Base-by-base conservation (phyloP, 805 yeast species). In the Wickerhamiella allomyrinae region DNA sequence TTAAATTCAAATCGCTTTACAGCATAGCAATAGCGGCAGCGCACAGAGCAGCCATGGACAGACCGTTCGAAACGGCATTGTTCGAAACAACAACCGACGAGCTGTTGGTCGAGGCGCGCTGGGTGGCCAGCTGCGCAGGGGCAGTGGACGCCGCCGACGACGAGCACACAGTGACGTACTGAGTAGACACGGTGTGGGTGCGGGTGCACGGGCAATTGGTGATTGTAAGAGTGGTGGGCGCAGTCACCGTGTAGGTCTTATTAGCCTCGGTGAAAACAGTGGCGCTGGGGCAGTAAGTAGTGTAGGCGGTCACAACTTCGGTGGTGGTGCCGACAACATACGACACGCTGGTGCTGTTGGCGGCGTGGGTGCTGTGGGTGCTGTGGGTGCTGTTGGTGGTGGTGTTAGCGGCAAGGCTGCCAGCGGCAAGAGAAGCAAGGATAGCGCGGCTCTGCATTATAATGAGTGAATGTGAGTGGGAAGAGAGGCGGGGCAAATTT, bases 181-280 rank as follows among this genome's bases (percentile, higher is more conserved):
- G 31, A 7, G 37, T 34, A 14, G 37, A 20, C 17, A 34, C 20
- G 24, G 37, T 34, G 14, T 14, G 77, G 11, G 37, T 34, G 29
- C 34, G 9, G 5, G 50, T 47, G 47, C 49, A 47, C 11, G 49
- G 47, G 38, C 50, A 47, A 44, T 47, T 43, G 19, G 49, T 43
- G 23, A 47, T 38, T 8, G 50, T 46, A 2, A 47, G 15, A 6
- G 49, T 43, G 22, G 46, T 31, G 14, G 44, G 40, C 13, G 21
- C 27, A 9, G 50, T 44, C 5, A 35, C 85, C 51, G 80, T 74
- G 74, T 74, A 71, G 59, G 89, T 79, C 61, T 61, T 60, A 69
- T 70, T 70, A 72, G 76, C 77, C 63, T 77, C 74, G 50, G 67
- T 69, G 46, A 82, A 56, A 47, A 71, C 64, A 55, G 94, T 83